Evolutionary conservation across 257 asterid genomes (phyloP), one percentile per base, ranked within the genome.

Genomic region (Ajuga chamaepitys): DNA sequence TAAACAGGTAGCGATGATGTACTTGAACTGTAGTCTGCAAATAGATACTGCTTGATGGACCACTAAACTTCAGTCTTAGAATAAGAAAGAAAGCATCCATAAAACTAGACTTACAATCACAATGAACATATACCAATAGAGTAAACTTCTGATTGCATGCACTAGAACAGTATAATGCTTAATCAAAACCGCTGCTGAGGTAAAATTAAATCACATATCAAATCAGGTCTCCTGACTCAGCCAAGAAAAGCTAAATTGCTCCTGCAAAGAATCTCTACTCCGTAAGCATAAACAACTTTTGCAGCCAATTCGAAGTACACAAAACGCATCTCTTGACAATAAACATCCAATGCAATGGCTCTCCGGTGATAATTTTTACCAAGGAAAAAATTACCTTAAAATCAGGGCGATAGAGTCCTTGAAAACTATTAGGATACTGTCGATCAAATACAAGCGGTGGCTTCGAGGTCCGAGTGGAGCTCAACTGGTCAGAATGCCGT

Each of bases 91-190:
- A 3, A 42, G 30, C 28, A 66, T 6, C 42, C 21, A 46, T n/a
- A 28, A 30, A 56, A 44, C 62, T 70, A 16, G 52, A 41, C 56
- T 32, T 55, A 2, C 38, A 21, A 75, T 17, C 30, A 62, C 30
- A 66, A 45, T 11, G 14, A 45, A 17, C 0, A n/a, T 6, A 37
- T 14, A 55, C 11, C 62, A 4, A 24, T 38, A 20, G n/a, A n/a
- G n/a, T n/a, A n/a, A 3, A 46, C 8, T n/a, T 58, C 56, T 26
- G 48, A 58, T 9, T 17, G 82, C 75, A 68, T 73, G 73, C 73
- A 63, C 35, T 9, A 4, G 21, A 37, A 53, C 30, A 20, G 55
- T 22, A 8, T 18, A 44, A 46, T 35, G 67, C n/a, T n/a, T n/a
- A 46, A 44, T 26, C 64, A 41, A 26, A n/a, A n/a, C n/a, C 44